Evolutionary conservation across 2,329 filamentous ascomycete genomes (phyloP).

Genomic region (Talaromyces sp.): DNA sequence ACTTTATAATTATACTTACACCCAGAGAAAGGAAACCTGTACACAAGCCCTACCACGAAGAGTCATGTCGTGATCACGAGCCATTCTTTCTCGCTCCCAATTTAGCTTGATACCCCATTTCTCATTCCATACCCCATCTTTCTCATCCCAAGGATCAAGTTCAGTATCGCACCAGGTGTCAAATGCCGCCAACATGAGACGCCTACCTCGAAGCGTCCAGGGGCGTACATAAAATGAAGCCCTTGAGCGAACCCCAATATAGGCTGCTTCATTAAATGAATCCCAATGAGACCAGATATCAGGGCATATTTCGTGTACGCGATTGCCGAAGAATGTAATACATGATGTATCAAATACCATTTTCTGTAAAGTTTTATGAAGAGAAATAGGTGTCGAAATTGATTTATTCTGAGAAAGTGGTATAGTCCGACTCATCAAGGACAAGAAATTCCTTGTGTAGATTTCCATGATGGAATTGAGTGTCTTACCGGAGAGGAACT

Average conservation of each 20-base stretch:
- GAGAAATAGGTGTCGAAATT: neutral
- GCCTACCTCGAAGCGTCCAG: slow-evolving; percentile 4
- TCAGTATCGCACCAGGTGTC: slow-evolving; percentile 16
- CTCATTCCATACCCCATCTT: slow-evolving; percentile 13
- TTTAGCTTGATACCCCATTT: slow-evolving; percentile 19
- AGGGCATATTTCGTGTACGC: slow-evolving; percentile 9
- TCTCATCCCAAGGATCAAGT: slow-evolving; percentile 12
- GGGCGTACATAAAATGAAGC: slow-evolving; percentile 10
- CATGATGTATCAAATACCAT: slow-evolving; percentile 16
- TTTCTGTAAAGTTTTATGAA: slow-evolving; percentile 15
- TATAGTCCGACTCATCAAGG: neutral
- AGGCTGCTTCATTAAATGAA: slow-evolving; percentile 14
- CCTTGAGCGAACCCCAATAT: slow-evolving; percentile 17
- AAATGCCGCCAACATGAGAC: slow-evolving; percentile 12
- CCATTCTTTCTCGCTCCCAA: slow-evolving; percentile 18
- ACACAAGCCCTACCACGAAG: slow-evolving; percentile 15
- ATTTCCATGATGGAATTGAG: slow-evolving; percentile 13
- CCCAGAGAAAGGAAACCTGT: slow-evolving; percentile 18
- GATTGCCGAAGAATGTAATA: slow-evolving; percentile 16
- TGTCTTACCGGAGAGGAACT: slow-evolving; percentile 5
- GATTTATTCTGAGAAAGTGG: neutral
- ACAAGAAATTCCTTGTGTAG: slow-evolving; percentile 11
- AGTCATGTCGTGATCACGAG: slow-evolving; percentile 14
- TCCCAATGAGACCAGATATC: slow-evolving; percentile 15
- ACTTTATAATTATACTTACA: slow-evolving; percentile 11